Base-by-base conservation (phyloP, 371 early-diverging fungal species). In the Mortierella sp. region DNA sequence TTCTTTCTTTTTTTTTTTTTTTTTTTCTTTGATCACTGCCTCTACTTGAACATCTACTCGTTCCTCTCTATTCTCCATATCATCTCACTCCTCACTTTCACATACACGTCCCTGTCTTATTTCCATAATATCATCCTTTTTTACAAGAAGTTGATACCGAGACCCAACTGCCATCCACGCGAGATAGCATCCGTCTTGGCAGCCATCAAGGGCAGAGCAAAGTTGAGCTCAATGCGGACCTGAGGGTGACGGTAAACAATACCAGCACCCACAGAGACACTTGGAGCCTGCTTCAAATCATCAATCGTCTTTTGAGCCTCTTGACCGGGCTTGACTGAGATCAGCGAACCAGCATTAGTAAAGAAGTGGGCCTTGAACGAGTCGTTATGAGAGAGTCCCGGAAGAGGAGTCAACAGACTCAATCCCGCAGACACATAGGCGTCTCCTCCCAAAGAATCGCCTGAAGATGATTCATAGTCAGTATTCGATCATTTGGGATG, bases 381-480 rank as follows among this genome's bases (percentile, higher is more conserved):
- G 18, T 89, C 85, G 44, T 62, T 57, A 28, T 74, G 72, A 25
- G 85, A 83, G 18, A 92, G 81, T 52, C 82, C 88, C 5, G 97
- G 97, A 65, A 97, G 70, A 7, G 96, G 95, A 0, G 95, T 91
- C 64, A 95, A 89, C 48, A 93, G 83, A 66, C 93, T 92, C 14
- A 95, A 55, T 0, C 97, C 97, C 0, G 86, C 88, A 6, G 93
- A 88, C 82, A 91, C 88, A 74, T 92, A 95, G 55, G 89, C 80
- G 56, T 96, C 91, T 28, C 97, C 98, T 57, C 98, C 98, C 2
- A 98, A 73, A 1, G 90, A 86, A 79, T 98, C 97, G 57, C 86
- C 93, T 94, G 37, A 37, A 5, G 9, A 37, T 37, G 9, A 37
- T 37, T 37, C 37, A 37, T 37, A 3, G 9, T 37, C n/a, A n/a